Percentiles rank a stretch among this genome's conserved stretches.
These are phyloP conservation scores for Cucurbita pepo DNA, from an alignment of 306 rosid genomes.

Conservation along the genomic window DNA sequence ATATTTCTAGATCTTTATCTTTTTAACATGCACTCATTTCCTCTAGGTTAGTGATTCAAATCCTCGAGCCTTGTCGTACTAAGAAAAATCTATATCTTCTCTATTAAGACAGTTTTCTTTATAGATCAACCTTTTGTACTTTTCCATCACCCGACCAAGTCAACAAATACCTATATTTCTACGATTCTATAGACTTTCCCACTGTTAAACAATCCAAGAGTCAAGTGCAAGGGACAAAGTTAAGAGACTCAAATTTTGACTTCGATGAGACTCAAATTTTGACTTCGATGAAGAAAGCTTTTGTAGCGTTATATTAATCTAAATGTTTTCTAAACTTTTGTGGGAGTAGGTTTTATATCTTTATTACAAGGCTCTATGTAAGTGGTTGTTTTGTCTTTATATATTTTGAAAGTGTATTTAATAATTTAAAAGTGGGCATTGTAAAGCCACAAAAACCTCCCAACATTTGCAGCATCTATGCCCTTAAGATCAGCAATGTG, in stretches of 20 bases:
- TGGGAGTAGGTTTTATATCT: not conserved
- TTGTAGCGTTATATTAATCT: not conserved
- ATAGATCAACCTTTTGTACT: not conserved
- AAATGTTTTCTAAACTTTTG: not conserved
- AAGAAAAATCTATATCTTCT: not conserved
- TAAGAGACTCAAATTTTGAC: not conserved
- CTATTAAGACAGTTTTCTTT: not conserved
- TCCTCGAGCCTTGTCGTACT: too few relatives aligned
- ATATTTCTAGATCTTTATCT: not conserved
- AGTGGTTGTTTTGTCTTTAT: not conserved
- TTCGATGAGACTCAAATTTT: not conserved
- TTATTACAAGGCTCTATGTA: not conserved
- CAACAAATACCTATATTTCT: not conserved
- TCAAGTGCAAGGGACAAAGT: not conserved
- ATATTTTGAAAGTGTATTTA: not conserved
- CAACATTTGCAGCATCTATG: not conserved
- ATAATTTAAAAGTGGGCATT: not conserved
- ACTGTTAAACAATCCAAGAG: not conserved
- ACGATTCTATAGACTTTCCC: not conserved
- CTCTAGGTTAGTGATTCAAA: too few relatives aligned
- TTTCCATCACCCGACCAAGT: not conserved
- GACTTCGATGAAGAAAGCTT: not conserved
- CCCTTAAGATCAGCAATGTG: not conserved
- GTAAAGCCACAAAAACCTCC: not conserved
- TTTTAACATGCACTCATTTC: too few relatives aligned